Conservation (phyloP, 2,329 filamentous ascomycete species). For the Aureobasidium sp. region DNA sequence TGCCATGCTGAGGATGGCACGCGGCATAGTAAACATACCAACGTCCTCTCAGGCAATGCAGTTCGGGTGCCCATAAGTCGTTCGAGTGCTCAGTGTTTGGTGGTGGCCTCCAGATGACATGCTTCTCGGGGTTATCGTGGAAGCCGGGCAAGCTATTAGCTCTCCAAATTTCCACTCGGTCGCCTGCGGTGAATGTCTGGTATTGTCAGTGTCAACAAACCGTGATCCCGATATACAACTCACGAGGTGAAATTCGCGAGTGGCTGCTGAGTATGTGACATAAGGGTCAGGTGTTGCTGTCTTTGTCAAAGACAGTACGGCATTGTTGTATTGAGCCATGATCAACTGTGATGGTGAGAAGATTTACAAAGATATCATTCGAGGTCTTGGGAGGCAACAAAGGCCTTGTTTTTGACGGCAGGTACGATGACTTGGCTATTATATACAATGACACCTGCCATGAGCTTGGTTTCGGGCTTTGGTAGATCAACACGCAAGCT, state of each 20-base stretch:
- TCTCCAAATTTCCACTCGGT: conserved; percentile 40
- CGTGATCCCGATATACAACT: neutral
- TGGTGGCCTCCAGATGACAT: conserved; percentile 37
- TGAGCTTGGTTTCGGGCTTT: neutral
- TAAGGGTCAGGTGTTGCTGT: conserved; percentile 39
- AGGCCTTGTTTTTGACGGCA: neutral
- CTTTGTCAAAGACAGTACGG: conserved; percentile 37
- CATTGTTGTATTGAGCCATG: conserved; percentile 25
- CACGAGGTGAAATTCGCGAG: conserved; percentile 40
- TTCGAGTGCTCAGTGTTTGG: conserved; percentile 38
- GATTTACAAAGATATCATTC: neutral
- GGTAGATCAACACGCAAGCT: conserved; percentile 13
- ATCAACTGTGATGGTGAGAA: neutral
- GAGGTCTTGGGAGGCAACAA: neutral
- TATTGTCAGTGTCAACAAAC: neutral
- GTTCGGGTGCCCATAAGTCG: conserved; percentile 50
- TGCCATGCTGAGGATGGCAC: conserved; percentile 36
- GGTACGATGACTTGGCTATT: neutral
- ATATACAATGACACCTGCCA: neutral
- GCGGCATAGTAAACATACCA: conserved; percentile 51
- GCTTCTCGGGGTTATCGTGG: conserved; percentile 32
- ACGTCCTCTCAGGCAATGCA: conserved; percentile 43
- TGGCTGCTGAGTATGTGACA: conserved; percentile 31
- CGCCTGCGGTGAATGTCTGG: conserved; percentile 39
- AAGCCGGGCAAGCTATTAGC: conserved; percentile 36